A percentile compares a stretch with the other conserved stretches of the same genome.
These are phyloP conservation scores for Macrophomina phaseolina DNA, from an alignment of 2,329 filamentous ascomycete species.

Conservation along the genomic window DNA sequence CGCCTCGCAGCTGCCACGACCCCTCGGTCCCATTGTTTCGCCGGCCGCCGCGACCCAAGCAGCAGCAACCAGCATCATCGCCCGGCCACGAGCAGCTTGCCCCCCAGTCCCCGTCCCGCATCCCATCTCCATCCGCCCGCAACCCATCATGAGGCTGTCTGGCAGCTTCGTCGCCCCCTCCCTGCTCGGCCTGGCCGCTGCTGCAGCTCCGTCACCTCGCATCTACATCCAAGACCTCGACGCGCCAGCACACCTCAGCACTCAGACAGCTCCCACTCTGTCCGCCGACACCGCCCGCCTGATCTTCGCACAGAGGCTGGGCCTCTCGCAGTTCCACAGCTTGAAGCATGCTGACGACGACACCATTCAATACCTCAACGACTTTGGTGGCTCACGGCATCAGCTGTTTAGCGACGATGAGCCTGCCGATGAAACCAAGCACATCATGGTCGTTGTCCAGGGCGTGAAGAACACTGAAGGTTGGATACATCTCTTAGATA, in stretches of 20 bases:
- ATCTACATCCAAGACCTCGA: slow-evolving; percentile 24
- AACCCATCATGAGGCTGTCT: slow-evolving; percentile 53
- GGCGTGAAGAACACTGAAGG: slow-evolving; percentile 45
- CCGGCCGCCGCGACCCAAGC: slow-evolving; percentile 1
- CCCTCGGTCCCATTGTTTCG: slow-evolving; percentile 21
- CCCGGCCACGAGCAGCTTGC: slow-evolving; percentile 12
- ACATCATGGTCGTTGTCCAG: slow-evolving; percentile 49
- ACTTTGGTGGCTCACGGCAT: slow-evolving; percentile 48
- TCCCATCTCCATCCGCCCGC: slow-evolving; percentile 26
- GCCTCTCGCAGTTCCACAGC: slow-evolving; percentile 56
- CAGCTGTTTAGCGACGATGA: slow-evolving; percentile 47
- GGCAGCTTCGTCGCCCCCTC: slow-evolving; percentile 47
- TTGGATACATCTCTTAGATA: slow-evolving; percentile 30
- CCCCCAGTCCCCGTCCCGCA: not conserved
- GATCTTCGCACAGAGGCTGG: slow-evolving; percentile 57
- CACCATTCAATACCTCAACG: slow-evolving; percentile 54
- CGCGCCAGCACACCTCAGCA: slow-evolving; percentile 36
- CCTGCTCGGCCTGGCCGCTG: slow-evolving; percentile 43
- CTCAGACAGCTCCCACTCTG: slow-evolving; percentile 36
- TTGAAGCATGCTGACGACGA: slow-evolving; percentile 48
- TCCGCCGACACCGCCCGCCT: slow-evolving; percentile 54
- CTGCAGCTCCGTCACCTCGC: slow-evolving; percentile 5
- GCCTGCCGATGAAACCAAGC: slow-evolving; percentile 33
- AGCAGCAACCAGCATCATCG: slow-evolving; percentile 19
- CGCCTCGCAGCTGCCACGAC: not conserved